Evolutionary conservation across 192 early-diverging fungal species (phyloP).

Genomic region (Chytriomyces sp.): DNA sequence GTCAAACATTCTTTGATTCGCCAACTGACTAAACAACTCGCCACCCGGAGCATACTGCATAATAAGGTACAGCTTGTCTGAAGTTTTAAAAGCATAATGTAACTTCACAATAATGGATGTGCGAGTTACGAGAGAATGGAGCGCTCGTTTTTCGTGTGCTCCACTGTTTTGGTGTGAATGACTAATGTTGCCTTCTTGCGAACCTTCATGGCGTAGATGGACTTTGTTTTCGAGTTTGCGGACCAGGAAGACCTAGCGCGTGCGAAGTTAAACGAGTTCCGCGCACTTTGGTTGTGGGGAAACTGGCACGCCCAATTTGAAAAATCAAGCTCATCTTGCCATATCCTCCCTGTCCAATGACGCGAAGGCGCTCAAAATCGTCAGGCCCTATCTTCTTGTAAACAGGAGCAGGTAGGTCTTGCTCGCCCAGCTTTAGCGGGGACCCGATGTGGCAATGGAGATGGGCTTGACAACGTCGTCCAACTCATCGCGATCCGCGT

Average conservation of each 20-base stretch:
- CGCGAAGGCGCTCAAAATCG: slow-evolving; percentile 62
- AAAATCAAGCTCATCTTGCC: slow-evolving; percentile 57
- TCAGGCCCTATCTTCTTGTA: slow-evolving; percentile 29
- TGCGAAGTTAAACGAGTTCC: background rate
- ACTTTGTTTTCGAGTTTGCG: slow-evolving; percentile 55
- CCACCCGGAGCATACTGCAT: slow-evolving; percentile 86
- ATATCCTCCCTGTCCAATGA: slow-evolving; percentile 77
- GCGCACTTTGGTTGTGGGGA: background rate
- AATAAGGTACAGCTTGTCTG: slow-evolving; percentile 83
- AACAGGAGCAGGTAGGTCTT: background rate
- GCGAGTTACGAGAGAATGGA: slow-evolving; percentile 82
- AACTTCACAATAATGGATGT: slow-evolving; percentile 94
- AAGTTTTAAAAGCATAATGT: slow-evolving; percentile 90
- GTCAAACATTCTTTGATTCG: slow-evolving; percentile 52
- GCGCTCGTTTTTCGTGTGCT: slow-evolving; percentile 83
- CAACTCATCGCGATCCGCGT: background rate
- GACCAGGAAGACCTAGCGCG: slow-evolving; percentile 73
- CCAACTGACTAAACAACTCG: slow-evolving; percentile 89
- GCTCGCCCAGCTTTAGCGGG: background rate
- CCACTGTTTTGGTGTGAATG: slow-evolving; percentile 76
- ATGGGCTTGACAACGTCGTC: background rate
- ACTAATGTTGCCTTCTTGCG: slow-evolving; percentile 85
- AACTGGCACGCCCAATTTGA: background rate
- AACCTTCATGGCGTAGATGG: slow-evolving; percentile 89
- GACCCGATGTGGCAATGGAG: background rate